Evolutionary conservation across 495 filamentous ascomycete genomes (phyloP).

Genomic region (Pseudevernia furfuracea): DNA sequence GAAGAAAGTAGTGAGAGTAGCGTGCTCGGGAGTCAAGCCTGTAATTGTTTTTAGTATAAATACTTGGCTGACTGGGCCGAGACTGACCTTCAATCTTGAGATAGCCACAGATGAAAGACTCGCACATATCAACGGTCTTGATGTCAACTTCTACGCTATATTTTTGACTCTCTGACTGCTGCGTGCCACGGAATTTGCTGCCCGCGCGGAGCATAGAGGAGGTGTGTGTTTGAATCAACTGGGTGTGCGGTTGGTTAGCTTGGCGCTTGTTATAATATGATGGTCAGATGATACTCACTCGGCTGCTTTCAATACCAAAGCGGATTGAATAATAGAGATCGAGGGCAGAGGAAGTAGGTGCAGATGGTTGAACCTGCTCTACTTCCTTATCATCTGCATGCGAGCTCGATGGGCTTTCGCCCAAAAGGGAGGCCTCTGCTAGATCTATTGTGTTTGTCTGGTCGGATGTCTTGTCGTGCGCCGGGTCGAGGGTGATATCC

Average conservation of each 20-base stretch:
- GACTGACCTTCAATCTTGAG: conserved; percentile 86
- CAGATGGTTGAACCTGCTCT: conserved; percentile 7
- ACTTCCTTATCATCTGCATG: conserved; percentile 17
- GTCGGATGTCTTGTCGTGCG: conserved; percentile 3
- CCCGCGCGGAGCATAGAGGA: conserved; percentile 84
- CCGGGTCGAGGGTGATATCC: conserved; percentile 1
- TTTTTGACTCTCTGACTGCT: conserved; percentile 80
- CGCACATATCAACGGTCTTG: conserved; percentile 88
- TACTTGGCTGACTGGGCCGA: conserved; percentile 17
- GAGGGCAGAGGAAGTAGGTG: conserved; percentile 20
- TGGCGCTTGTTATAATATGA: neutral
- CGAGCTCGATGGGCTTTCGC: conserved; percentile 14
- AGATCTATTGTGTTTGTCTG: conserved; percentile 7
- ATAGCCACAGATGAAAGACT: conserved; percentile 94
- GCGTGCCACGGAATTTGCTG: conserved; percentile 81
- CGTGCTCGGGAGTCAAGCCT: conserved; percentile 94
- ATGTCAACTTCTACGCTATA: conserved; percentile 97
- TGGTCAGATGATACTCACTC: conserved; percentile 15
- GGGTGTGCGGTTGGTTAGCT: neutral
- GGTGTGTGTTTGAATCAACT: conserved; percentile 43
- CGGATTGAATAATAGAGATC: conserved; percentile 17
- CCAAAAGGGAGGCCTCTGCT: conserved; percentile 4
- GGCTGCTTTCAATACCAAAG: conserved; percentile 21
- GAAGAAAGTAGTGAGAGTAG: conserved; percentile 94
- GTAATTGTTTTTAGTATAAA: conserved; percentile 23